A percentile compares a stretch with the other conserved stretches of the same genome.
phyloP scores from a whole-genome alignment of 441 rosid genomes.

The Aleurites moluccanus region DNA sequence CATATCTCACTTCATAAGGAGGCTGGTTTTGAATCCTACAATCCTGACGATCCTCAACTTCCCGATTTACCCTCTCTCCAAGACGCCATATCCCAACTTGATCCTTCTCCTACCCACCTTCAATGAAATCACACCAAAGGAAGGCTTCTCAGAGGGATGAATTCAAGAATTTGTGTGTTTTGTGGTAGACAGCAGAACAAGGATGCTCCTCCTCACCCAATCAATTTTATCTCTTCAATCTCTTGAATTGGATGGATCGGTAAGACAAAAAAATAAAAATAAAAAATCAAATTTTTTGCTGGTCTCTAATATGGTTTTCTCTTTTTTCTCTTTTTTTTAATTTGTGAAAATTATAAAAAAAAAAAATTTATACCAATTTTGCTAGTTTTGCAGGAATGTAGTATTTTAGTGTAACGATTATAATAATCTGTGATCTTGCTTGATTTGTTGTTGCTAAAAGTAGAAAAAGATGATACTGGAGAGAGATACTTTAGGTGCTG shows the following conservation, averaged over 20 bases:
- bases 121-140: conserved; percentile 72
- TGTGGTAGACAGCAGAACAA: conserved; percentile 57
- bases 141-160: conserved; percentile 56
- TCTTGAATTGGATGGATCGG: conserved; percentile 76
- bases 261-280: conserved; percentile 24
- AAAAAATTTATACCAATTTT: not conserved
- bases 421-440: not conserved
- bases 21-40: conserved; percentile 52
- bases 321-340: not conserved
- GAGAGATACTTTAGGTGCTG: not conserved
- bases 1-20: conserved; percentile 63
- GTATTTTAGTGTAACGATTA: not conserved
- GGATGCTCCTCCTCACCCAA: conserved; percentile 58
- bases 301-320: not conserved
- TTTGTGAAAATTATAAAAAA: not conserved
- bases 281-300: not conserved
- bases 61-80: conserved; percentile 43
- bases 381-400: not conserved
- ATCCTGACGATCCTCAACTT: conserved; percentile 41
- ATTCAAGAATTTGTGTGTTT: conserved; percentile 74
- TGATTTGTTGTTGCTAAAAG: not conserved
- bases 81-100: conserved; percentile 50
- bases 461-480: not conserved
- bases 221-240: conserved; percentile 70
- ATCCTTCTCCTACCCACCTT: conserved; percentile 58